Conservation (phyloP, 768 basidiomycete genomes). For the Myochromella boudieri region DNA sequence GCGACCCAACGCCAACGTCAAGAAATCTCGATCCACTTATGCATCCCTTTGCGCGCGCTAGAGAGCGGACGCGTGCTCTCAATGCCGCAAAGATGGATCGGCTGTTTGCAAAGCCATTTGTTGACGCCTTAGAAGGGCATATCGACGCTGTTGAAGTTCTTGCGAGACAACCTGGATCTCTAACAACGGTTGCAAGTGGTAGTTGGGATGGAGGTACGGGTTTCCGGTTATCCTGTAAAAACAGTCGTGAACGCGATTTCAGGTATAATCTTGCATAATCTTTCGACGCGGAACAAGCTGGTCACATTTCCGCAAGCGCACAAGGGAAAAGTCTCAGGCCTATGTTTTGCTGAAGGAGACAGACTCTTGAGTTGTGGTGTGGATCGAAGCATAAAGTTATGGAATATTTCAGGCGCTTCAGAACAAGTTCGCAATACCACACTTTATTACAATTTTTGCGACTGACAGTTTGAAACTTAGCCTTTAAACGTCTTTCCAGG, state of each 20-base stretch:
- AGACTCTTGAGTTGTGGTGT: slow-evolving; percentile 78
- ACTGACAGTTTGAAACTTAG: slow-evolving; percentile 26
- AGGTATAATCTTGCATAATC: slow-evolving; percentile 88
- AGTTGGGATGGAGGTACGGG: slow-evolving; percentile 95
- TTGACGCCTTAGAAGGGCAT: slow-evolving; percentile 89
- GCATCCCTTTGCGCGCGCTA: slow-evolving; percentile 90
- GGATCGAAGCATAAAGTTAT: slow-evolving; percentile 81
- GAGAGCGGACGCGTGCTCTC: slow-evolving; percentile 91
- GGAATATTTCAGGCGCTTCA: slow-evolving; percentile 48
- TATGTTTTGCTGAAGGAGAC: slow-evolving; percentile 68
- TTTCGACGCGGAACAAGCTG: slow-evolving; percentile 55
- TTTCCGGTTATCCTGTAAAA: slow-evolving; percentile 18
- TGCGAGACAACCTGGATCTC: slow-evolving; percentile 65
- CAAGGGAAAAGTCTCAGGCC: slow-evolving; percentile 81
- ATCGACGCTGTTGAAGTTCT: slow-evolving; percentile 91
- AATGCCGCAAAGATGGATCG: slow-evolving; percentile 97
- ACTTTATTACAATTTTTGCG: background rate
- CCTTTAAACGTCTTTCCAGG: slow-evolving; percentile 81
- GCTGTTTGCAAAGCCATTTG: slow-evolving; percentile 97
- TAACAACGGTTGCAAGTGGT: slow-evolving; percentile 84
- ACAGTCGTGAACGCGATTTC: background rate
- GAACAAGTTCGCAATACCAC: slow-evolving; percentile 32
- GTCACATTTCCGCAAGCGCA: slow-evolving; percentile 69
- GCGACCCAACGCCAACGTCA: slow-evolving; percentile 85
- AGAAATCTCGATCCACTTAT: slow-evolving; percentile 93